phyloP scores from a whole-genome alignment of 441 rosid species.

The Brassica balearica region DNA sequence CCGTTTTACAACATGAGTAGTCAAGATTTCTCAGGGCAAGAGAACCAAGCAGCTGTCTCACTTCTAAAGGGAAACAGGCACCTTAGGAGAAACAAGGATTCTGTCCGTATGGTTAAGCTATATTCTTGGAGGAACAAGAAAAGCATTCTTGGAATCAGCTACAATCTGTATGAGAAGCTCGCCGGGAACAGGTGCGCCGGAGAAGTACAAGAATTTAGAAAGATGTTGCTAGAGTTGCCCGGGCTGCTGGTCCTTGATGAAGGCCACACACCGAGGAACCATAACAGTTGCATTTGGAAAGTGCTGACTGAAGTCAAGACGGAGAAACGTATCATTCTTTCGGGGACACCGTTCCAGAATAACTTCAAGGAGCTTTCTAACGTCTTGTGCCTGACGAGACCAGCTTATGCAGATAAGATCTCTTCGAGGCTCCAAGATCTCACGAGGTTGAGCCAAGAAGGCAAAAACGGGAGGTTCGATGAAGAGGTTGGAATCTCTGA shows the following conservation, averaged over 20 bases:
- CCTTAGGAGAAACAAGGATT: not conserved
- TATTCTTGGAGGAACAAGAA: constrained; percentile 57
- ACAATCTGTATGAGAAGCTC: constrained; percentile 58
- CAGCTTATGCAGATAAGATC: constrained; percentile 47
- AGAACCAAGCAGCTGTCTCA: constrained; percentile 44
- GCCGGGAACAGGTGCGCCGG: constrained; percentile 40
- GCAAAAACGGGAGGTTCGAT: constrained; percentile 43
- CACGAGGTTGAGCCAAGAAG: constrained; percentile 46
- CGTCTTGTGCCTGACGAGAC: constrained; percentile 60
- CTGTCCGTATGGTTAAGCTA: constrained; percentile 58
- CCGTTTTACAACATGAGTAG: constrained; percentile 66
- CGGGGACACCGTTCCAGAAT: constrained; percentile 90
- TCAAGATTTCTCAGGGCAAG: constrained; percentile 52
- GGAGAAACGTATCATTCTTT: constrained; percentile 66
- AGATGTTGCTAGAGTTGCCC: constrained; percentile 57
- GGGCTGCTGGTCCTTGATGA: constrained; percentile 75
- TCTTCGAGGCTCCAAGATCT: constrained; percentile 13
- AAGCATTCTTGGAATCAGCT: constrained; percentile 71
- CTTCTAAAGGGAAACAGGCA: constrained; percentile 12
- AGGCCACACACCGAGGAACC: constrained; percentile 83
- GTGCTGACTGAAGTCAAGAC: constrained; percentile 59
- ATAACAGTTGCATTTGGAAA: constrained; percentile 63
- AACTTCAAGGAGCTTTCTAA: constrained; percentile 74
- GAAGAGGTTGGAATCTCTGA: constrained; percentile 47
- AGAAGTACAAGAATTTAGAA: constrained; percentile 36